phyloP scores from a whole-genome alignment of 371 early-diverging fungal genomes.

The Mortierella sp. region DNA sequence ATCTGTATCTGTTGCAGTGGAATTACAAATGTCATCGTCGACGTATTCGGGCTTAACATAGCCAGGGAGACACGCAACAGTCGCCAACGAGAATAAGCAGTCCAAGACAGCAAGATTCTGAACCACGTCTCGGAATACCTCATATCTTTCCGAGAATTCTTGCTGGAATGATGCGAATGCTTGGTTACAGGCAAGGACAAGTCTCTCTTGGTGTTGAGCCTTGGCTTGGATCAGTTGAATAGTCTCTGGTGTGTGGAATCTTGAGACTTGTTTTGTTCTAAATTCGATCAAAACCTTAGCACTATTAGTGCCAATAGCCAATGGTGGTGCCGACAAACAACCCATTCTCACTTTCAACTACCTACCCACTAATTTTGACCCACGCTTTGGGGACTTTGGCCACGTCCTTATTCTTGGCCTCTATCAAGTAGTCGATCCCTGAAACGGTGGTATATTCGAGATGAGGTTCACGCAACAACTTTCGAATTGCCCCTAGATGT shows the following conservation, averaged over 20 bases:
- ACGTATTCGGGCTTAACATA: slow-evolving; percentile 78
- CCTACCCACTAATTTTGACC: slow-evolving; percentile 78
- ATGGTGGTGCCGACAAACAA: too few relatives aligned
- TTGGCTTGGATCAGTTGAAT: slow-evolving; percentile 74
- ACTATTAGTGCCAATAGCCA: too few relatives aligned
- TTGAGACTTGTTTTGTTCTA: slow-evolving; percentile 81
- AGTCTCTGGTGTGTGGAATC: slow-evolving; percentile 86
- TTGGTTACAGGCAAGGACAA: slow-evolving; percentile 66
- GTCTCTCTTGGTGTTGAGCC: slow-evolving; percentile 79
- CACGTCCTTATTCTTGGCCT: slow-evolving; percentile 66
- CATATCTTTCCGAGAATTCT: slow-evolving; percentile 73
- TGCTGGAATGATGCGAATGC: slow-evolving; percentile 72
- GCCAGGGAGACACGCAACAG: slow-evolving; percentile 72
- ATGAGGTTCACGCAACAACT: slow-evolving; percentile 53
- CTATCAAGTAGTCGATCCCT: slow-evolving; percentile 78
- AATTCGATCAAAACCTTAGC: too few relatives aligned
- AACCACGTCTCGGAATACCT: slow-evolving; percentile 72
- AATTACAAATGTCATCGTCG: slow-evolving; percentile 56
- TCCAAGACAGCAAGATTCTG: slow-evolving; percentile 77
- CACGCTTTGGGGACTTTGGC: slow-evolving; percentile 77
- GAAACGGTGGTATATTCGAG: slow-evolving; percentile 71
- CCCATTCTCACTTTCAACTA: neutral
- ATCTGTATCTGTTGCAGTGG: slow-evolving; percentile 68
- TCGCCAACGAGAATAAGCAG: slow-evolving; percentile 80
- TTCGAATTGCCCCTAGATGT: slow-evolving; percentile 61